A percentile compares a stretch with the other conserved stretches of the same genome.
These are phyloP conservation scores for Lumnitzera racemosa DNA, from an alignment of 345 rosid species.

Conservation along the genomic window DNA sequence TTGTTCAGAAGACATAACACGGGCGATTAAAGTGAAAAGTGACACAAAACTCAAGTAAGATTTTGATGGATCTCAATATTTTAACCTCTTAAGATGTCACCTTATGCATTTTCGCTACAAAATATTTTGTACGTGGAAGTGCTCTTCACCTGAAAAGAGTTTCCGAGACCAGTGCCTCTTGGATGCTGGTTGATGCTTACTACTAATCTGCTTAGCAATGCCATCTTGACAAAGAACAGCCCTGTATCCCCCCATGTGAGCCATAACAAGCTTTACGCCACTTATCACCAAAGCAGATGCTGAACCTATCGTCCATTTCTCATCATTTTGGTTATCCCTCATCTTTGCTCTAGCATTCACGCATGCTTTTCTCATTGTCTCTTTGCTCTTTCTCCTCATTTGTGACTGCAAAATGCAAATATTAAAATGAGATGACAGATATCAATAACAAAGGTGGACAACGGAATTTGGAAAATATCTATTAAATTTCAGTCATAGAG, in stretches of 20 bases:
- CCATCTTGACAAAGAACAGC: slow-evolving; percentile 60
- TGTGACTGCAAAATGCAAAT: slow-evolving; percentile 28
- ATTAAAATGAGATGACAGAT: not conserved
- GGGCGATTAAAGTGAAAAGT: too few species aligned
- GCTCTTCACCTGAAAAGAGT: slow-evolving; percentile 31
- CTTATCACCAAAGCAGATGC: slow-evolving; percentile 56
- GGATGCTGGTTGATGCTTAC: slow-evolving; percentile 18
- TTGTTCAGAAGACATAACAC: too few species aligned
- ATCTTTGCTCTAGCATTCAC: slow-evolving; percentile 39
- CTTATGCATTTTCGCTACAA: not conserved
- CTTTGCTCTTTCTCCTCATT: slow-evolving; percentile 42
- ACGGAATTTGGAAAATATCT: not conserved
- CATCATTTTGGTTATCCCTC: slow-evolving; percentile 26
- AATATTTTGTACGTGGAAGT: not conserved
- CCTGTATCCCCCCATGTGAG: slow-evolving; percentile 50
- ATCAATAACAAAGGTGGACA: not conserved
- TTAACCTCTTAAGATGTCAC: too few species aligned
- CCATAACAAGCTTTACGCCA: slow-evolving; percentile 58
- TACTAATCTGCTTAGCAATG: slow-evolving; percentile 43
- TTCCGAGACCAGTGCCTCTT: slow-evolving; percentile 40
- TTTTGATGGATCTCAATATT: too few species aligned
- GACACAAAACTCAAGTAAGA: too few species aligned
- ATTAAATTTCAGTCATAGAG: too few species aligned
- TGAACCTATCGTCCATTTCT: slow-evolving; percentile 28
- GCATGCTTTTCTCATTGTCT: slow-evolving; percentile 48